phyloP scores from a whole-genome alignment of 2,329 filamentous ascomycete genomes.

The Colletotrichum trifolii region DNA sequence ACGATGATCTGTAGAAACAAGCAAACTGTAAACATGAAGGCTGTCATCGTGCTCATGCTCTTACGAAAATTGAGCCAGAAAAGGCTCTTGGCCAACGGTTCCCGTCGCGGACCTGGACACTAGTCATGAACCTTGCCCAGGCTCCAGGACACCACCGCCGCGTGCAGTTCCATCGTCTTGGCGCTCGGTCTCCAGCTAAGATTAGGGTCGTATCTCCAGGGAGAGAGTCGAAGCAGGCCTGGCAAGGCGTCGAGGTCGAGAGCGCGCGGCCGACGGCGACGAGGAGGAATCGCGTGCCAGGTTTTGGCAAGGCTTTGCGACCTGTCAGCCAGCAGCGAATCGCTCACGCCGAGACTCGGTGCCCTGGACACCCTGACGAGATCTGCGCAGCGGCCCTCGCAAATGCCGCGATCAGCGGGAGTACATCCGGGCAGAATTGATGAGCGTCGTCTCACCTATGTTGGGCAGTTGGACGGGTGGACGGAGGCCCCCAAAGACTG shows the following conservation, averaged over 20 bases:
- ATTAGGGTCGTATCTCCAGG: constrained; percentile 29
- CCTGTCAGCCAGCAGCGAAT: background rate
- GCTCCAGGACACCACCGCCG: background rate
- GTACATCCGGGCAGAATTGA: constrained; percentile 4
- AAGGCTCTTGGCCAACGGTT: constrained; percentile 1
- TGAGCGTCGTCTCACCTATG: constrained; percentile 24
- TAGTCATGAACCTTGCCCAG: constrained; percentile 34
- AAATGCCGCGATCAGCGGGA: constrained; percentile 28
- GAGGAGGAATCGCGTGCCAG: too few relatives aligned
- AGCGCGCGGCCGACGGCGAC: too few relatives aligned
- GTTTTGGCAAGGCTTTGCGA: background rate
- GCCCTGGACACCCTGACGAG: constrained; percentile 14
- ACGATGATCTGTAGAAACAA: constrained; percentile 2
- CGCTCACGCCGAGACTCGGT: constrained; percentile 20
- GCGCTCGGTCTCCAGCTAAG: constrained; percentile 21
- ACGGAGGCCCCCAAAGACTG: too few relatives aligned
- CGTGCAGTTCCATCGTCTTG: constrained; percentile 13
- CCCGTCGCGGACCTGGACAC: constrained; percentile 5
- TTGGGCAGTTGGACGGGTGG: background rate
- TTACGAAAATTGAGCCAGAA: background rate
- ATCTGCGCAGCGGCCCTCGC: constrained; percentile 16
- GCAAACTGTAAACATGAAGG: background rate
- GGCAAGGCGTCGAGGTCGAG: constrained; percentile 4
- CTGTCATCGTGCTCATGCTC: background rate
- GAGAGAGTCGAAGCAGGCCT: constrained; percentile 9